These are phyloP conservation scores for Scheffersomyces titani DNA, from an alignment of 1,139 yeast genomes.

Conservation along the genomic window DNA sequence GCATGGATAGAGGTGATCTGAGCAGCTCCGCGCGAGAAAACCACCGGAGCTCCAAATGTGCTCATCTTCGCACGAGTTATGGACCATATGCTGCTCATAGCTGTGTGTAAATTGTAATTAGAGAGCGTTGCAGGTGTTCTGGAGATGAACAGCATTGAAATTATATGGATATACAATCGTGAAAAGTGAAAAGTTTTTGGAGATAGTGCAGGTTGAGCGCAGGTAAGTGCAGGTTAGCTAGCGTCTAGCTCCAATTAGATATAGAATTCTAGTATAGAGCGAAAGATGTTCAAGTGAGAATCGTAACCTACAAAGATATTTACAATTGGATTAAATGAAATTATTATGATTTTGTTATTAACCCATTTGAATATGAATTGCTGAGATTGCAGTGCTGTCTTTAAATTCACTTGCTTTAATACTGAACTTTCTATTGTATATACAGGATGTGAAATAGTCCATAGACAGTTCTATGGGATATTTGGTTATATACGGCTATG, in stretches of 20 bases:
- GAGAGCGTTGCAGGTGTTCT: not conserved
- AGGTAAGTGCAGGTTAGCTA: not conserved
- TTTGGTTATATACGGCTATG: not conserved
- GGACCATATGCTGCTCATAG: slow-evolving; percentile 6
- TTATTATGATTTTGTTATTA: too few species aligned
- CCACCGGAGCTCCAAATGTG: slow-evolving; percentile 10
- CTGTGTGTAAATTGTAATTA: not conserved
- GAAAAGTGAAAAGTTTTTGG: not conserved
- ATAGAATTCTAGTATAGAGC: too few species aligned
- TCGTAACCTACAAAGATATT: not conserved
- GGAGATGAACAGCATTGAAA: not conserved
- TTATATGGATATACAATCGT: not conserved
- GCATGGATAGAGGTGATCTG: slow-evolving; percentile 56
- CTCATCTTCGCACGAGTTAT: slow-evolving; percentile 1
- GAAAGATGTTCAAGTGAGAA: too few species aligned
- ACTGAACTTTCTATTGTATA: not conserved
- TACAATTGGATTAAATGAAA: not conserved
- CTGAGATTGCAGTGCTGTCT: not conserved
- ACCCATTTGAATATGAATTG: not conserved
- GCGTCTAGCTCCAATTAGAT: not conserved
- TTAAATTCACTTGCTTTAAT: not conserved
- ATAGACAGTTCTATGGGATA: not conserved
- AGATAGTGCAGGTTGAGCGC: not conserved
- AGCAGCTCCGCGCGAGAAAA: slow-evolving; percentile 40
- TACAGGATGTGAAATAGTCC: not conserved